Conservation (phyloP, 2,329 filamentous ascomycete species). For the Neurospora sp. region DNA sequence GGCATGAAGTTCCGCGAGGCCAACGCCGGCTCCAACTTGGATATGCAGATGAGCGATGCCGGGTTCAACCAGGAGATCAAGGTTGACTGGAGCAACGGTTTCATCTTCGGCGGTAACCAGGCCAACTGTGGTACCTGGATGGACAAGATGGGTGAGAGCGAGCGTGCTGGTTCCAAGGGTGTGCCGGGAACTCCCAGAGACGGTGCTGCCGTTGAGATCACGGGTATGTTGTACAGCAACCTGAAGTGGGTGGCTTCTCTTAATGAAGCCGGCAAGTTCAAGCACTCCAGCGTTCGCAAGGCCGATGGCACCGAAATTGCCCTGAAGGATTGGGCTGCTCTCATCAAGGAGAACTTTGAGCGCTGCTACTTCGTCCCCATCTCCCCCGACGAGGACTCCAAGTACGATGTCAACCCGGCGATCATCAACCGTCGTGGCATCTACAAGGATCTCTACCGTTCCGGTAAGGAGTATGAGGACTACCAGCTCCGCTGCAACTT, state of each 20-base stretch:
- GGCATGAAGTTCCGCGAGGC: slow-evolving; percentile 91
- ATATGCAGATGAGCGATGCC: slow-evolving; percentile 84
- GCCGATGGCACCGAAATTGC: slow-evolving; percentile 51
- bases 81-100: slow-evolving; percentile 82
- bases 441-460: slow-evolving; percentile 94
- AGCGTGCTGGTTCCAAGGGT: slow-evolving; percentile 82
- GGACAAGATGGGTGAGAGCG: slow-evolving; percentile 99
- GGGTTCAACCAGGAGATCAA: slow-evolving; percentile 89
- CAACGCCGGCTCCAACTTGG: slow-evolving; percentile 80
- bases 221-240: slow-evolving; percentile 82
- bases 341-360: slow-evolving; percentile 82
- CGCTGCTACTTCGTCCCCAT: slow-evolving; percentile 80
- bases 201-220: slow-evolving; percentile 91
- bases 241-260: slow-evolving; percentile 70
- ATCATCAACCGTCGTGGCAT: slow-evolving; percentile 88
- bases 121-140: slow-evolving; percentile 98
- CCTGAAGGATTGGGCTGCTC: slow-evolving; percentile 68
- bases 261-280: slow-evolving; percentile 58
- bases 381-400: slow-evolving; percentile 56
- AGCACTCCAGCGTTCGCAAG: slow-evolving; percentile 62
- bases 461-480: slow-evolving; percentile 92
- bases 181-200: slow-evolving; percentile 94
- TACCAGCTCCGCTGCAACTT: slow-evolving; percentile 95
- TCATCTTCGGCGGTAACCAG: slow-evolving; percentile 91
- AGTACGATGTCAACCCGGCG: slow-evolving; percentile 70